These are phyloP conservation scores for Pythium oligandrum DNA, from an alignment of 352 stramenopile genomes.

Conservation along the genomic window DNA sequence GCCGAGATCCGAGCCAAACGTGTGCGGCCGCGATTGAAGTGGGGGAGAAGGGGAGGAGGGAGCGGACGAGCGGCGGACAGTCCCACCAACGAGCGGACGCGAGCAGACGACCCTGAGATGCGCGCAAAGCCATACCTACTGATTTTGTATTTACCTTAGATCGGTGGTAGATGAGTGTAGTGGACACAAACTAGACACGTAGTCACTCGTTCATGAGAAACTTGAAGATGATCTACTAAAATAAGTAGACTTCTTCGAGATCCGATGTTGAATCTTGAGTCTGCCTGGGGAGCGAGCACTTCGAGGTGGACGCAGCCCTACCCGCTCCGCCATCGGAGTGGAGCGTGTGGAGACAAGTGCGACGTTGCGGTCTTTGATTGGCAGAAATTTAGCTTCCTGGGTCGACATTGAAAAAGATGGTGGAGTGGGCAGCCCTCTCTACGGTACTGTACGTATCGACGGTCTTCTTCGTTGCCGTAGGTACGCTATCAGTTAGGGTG, in stretches of 20 bases:
- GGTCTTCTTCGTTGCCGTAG: too few relatives aligned
- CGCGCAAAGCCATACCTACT: too few relatives aligned
- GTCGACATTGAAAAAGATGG: too few relatives aligned
- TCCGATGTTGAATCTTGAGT: constrained; percentile 18
- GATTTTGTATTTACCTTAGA: too few relatives aligned
- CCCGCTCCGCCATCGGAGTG: constrained; percentile 2
- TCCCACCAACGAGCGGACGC: neutral
- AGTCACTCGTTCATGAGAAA: too few relatives aligned
- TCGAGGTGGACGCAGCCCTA: constrained; percentile 7
- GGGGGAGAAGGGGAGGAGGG: neutral
- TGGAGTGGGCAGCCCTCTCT: too few relatives aligned
- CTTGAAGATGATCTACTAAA: too few relatives aligned
- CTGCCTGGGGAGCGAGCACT: constrained; percentile 6
- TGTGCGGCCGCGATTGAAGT: constrained; percentile 3
- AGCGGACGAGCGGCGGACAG: constrained; percentile 4
- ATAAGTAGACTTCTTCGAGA: neutral
- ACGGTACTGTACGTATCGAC: too few relatives aligned
- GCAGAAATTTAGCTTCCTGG: too few relatives aligned
- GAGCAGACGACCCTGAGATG: neutral
- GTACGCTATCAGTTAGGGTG: too few relatives aligned
- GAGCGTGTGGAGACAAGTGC: neutral
- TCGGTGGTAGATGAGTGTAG: constrained; percentile 11
- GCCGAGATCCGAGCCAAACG: neutral
- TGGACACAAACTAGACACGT: too few relatives aligned
- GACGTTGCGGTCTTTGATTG: too few relatives aligned